A percentile compares a stretch with the other conserved stretches of the same genome.
Evolutionary conservation across 2,329 filamentous ascomycete species (phyloP).

Genomic region (Teratosphaeria pseudoeucalypti): DNA sequence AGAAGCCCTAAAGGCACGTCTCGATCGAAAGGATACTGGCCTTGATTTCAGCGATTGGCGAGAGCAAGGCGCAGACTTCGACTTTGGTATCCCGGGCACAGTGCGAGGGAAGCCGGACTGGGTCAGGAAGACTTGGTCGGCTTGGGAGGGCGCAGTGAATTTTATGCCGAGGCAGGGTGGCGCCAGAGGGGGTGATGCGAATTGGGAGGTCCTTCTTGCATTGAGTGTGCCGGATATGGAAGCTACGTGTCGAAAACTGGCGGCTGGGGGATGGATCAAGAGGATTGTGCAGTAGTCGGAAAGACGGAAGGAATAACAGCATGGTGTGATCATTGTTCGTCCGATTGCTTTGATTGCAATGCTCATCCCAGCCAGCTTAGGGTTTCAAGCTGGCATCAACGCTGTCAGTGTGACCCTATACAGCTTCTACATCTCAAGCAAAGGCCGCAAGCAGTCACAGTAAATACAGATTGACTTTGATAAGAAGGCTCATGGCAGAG

Average conservation of each 20-base stretch:
- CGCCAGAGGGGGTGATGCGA: neutral
- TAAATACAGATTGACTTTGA: neutral
- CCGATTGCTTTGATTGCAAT: too few species aligned
- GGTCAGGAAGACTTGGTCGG: constrained; percentile 5
- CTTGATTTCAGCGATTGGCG: constrained; percentile 7
- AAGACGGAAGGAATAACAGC: neutral
- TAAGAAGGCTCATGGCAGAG: neutral
- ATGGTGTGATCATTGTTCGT: too few species aligned
- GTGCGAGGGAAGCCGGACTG: neutral
- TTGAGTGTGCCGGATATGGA: constrained; percentile 6
- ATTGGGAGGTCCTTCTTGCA: constrained; percentile 5
- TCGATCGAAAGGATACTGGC: constrained; percentile 2
- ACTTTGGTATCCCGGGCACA: constrained; percentile 3
- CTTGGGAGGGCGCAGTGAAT: constrained; percentile 5
- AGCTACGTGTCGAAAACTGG: neutral
- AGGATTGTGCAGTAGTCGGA: neutral
- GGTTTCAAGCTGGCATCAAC: too few species aligned
- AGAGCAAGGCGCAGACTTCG: constrained; percentile 5
- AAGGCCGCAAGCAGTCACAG: too few species aligned
- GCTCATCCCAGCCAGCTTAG: too few species aligned
- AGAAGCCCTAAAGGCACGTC: neutral
- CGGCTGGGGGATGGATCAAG: neutral
- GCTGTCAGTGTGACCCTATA: too few species aligned
- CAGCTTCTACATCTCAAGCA: too few species aligned
- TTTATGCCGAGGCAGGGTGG: constrained; percentile 6